Evolutionary conservation across 768 basidiomycete genomes (phyloP), one percentile per base, ranked within the genome.

Genomic region (Xerocomellus intermedius): DNA sequence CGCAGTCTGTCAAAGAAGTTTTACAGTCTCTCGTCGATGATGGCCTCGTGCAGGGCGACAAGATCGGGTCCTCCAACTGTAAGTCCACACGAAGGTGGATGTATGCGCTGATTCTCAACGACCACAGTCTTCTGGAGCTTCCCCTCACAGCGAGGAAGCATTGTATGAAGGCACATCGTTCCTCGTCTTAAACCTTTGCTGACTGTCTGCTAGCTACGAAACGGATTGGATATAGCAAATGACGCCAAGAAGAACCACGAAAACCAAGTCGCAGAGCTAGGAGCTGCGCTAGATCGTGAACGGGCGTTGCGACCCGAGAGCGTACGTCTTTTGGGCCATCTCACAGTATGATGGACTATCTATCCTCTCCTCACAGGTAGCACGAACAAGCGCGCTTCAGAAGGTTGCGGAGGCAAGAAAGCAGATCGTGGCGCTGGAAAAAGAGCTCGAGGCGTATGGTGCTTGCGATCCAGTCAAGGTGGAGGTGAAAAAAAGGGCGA

Each of bases 31-130:
- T 98, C 28, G 85, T 93, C 10, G 89, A 94, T 60, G 94, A 97
- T 63, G 85, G 87, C 2, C 76, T 94, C 28, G 92, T 96, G 22
- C 85, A 89, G 66, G 77, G 77, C 42, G 95, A 98, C 71, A 98
- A 98, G 74, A 94, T 96, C 53, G 94, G 94, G 32, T 89, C 94
- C 9, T 92, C 91, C 4, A 97, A 96, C 67, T 97, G 94, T 93
- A 67, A 62, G 87, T 72, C 19, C 17, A 9, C 42, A 56, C 1
- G 8, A 28, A 47, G 54, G 42, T 52, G 56, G 17, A 47, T 65
- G 52, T 62, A 65, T 70, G 59, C 69, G 66, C 51, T 51, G 41
- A 52, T 50, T 43, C 55, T 59, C 41, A 44, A 43, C 2, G 19
- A 16, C 19, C 33, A 33, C 21, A 95, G 94, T 95, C 73, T 96